These are phyloP conservation scores for Ophiosphaerella narmari DNA, from an alignment of 2,329 filamentous ascomycete species.

Conservation along the genomic window DNA sequence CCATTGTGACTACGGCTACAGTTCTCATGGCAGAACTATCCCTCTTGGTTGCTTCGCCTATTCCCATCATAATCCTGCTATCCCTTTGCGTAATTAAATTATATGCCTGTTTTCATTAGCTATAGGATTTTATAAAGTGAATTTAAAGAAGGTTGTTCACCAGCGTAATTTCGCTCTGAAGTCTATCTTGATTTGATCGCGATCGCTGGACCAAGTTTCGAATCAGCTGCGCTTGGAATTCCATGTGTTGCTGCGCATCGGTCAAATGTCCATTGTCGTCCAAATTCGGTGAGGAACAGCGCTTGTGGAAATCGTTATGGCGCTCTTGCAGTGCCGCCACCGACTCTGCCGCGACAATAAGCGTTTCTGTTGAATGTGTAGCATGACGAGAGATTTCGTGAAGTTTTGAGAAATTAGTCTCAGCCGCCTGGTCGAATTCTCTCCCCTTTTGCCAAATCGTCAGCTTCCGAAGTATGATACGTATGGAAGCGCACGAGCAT, in stretches of 20 bases:
- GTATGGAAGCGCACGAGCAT: too few relatives aligned
- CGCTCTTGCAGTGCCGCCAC: constrained; percentile 9
- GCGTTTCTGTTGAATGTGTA: constrained; percentile 19
- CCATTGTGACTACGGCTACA: constrained; percentile 25
- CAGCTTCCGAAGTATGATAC: too few relatives aligned
- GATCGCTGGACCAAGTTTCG: constrained; percentile 12
- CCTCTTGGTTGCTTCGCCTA: constrained; percentile 16
- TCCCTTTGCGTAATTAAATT: constrained; percentile 25
- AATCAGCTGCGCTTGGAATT: constrained; percentile 13
- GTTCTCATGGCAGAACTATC: constrained; percentile 22
- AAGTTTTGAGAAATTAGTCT: constrained; percentile 9
- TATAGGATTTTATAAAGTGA: neutral
- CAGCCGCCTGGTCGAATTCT: too few relatives aligned
- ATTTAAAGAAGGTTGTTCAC: constrained; percentile 4
- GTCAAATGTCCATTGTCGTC: neutral
- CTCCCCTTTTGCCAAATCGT: too few relatives aligned
- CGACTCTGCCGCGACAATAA: constrained; percentile 12
- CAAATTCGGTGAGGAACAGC: too few relatives aligned
- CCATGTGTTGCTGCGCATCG: constrained; percentile 1
- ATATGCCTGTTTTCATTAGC: constrained; percentile 13
- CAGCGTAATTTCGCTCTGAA: constrained; percentile 23
- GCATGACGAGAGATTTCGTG: constrained; percentile 22
- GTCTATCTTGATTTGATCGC: constrained; percentile 20
- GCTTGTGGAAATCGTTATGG: neutral
- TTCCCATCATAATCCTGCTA: constrained; percentile 15